phyloP scores from a whole-genome alignment of 345 rosid genomes.

The Camelina hispida region DNA sequence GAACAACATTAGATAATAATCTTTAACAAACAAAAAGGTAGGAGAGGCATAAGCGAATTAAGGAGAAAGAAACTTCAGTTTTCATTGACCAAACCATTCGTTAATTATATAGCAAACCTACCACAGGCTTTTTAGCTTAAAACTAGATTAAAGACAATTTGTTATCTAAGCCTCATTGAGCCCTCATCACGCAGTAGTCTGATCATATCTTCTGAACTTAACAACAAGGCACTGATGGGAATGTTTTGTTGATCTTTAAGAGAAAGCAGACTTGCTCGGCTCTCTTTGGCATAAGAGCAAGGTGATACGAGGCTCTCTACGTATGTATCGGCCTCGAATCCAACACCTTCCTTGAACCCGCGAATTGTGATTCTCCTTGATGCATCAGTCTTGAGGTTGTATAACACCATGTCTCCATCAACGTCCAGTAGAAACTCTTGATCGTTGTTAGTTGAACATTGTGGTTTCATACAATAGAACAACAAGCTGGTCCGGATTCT shows the following conservation, averaged over 20 bases:
- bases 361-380: constrained; percentile 35
- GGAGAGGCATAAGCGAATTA: too few species aligned
- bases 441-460: constrained; percentile 43
- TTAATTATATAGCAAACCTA: background rate
- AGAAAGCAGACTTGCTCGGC: background rate
- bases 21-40: background rate
- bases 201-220: background rate
- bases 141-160: background rate
- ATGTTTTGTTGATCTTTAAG: background rate
- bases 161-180: too few species aligned
- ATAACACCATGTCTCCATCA: constrained; percentile 52
- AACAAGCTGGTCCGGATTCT: constrained; percentile 39
- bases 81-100: background rate
- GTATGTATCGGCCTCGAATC: constrained; percentile 51
- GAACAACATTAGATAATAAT: background rate
- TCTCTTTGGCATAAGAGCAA: constrained; percentile 23
- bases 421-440: constrained; percentile 46
- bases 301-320: constrained; percentile 57
- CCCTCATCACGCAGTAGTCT: too few species aligned
- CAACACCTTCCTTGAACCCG: constrained; percentile 43
- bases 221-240: background rate
- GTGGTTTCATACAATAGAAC: constrained; percentile 49
- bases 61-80: background rate
- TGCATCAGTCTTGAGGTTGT: constrained; percentile 41
- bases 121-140: background rate